Evolutionary conservation across 352 stramenopile genomes (phyloP), one percentile per base, ranked within the genome.

Genomic region (Phytopythium litorale): DNA sequence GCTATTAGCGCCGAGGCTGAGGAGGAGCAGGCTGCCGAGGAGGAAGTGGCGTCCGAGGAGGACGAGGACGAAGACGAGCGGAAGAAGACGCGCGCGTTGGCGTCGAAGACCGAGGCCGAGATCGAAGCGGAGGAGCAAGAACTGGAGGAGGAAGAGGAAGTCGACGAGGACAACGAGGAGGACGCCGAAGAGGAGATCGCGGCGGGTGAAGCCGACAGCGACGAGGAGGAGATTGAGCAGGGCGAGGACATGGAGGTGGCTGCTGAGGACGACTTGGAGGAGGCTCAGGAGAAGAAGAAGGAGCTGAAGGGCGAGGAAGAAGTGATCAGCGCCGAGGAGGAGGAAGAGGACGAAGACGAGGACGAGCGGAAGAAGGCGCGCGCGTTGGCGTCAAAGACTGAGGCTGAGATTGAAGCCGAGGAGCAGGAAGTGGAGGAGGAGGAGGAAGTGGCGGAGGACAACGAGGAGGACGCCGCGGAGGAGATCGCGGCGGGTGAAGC

Each of bases 321-420:
- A 18, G 55, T 13, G 15, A 18, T 28, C 33, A 52, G 53, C 33
- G 3, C 16, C 11, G 28, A 51, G 9, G 38, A 16, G 9, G 54
- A 60, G 18, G 55, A 38, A 1, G 55, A 63, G 25, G 57, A 66
- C 3, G 59, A 66, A 13, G 42, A 69, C 4, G 54, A 50, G 0
- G 54, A 51, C 0, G 54, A 60, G 3, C n/a, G 25, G n/a, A 33
- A 58, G 25, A 13, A 33, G 32, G n/a, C 23, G 30, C 55, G 55
- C 40, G 21, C 18, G 23, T 19, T 60, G 25, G 15, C 30, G 40
- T 60, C 55, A 2, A 60, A 60, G 55, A 28, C 13, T 3, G 55
- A 60, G 55, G n/a, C 40, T 2, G 40, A 52, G 37, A 52, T 60
- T 15, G 55, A 60, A 12, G 37, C 30, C 0, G 40, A 60, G 40